Evolutionary conservation across 2,329 filamentous ascomycete genomes (phyloP), one percentile per base, ranked within the genome.

Genomic region (Paraphoma chrysanthemicola): DNA sequence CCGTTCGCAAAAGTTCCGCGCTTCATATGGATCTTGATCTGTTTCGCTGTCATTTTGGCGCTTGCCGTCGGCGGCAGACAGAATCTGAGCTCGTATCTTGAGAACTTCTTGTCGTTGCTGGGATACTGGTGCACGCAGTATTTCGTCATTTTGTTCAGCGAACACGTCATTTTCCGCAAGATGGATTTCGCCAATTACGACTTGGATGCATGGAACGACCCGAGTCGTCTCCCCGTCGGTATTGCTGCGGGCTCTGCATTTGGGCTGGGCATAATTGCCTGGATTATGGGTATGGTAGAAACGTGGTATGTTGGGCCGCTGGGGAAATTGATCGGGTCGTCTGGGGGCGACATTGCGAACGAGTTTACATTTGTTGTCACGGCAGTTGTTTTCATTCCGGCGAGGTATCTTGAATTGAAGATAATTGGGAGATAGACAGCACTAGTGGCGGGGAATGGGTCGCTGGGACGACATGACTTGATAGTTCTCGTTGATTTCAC

Each of bases 211-310:
- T 82, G 80, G 80, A 80, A 82, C 49, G 72, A 79, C 42, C 79
- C 77, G 0, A 63, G 58, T n/a, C 69, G 73, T 31, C 65, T 82
- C 39, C 80, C 80, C 1, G 53, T 75, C 6, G 80, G 80, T 7
- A 69, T 79, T 45, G 79, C 79, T 6, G 79, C 73, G 2, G 71
- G 73, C 5, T 56, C 69, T 1, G 75, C 78, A 4, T 78, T 81
- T 49, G 63, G 69, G 1, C 56, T 80, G 0, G 78, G 78, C 6
- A 70, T 78, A 1, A 57, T 78, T 6, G 74, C 73, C 7, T 85
- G 83, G 75, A 76, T 85, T 18, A 75, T 87, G 66, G 86, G 85
- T 1, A 88, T 88, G 85, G 79, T 79, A 45, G 81, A 86, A 73
- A 85, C 82, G 0, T 86, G 82, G 80, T 85, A 82, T 62, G 73